Percentiles rank a stretch among this genome's conserved stretches.
phyloP scores from a whole-genome alignment of 306 rosid genomes.

The Biancaea sappan region DNA sequence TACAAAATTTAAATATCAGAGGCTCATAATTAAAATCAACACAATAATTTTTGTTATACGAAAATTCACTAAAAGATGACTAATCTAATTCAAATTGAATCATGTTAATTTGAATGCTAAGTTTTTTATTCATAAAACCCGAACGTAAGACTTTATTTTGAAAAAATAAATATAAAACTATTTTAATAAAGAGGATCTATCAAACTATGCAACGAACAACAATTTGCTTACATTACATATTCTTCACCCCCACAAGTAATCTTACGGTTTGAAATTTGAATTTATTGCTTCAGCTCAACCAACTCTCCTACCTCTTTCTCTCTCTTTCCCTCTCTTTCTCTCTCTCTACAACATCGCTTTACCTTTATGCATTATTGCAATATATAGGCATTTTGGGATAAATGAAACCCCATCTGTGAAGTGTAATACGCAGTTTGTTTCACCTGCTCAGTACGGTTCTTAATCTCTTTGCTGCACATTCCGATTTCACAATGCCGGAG shows the following conservation, averaged over 20 bases:
- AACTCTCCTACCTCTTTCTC: slow-evolving; percentile 32
- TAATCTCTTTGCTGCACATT: slow-evolving; percentile 25
- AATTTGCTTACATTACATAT: slow-evolving; percentile 23
- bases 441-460: not conserved
- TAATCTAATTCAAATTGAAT: too few species aligned
- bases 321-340: not conserved
- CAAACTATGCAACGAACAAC: too few species aligned
- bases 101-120: too few species aligned
- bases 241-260: slow-evolving; percentile 14
- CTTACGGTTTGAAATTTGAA: too few species aligned
- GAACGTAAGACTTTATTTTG: too few species aligned
- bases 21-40: too few species aligned
- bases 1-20: too few species aligned
- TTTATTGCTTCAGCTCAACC: slow-evolving; percentile 63
- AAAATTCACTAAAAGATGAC: too few species aligned
- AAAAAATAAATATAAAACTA: too few species aligned
- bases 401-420: not conserved
- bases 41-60: too few species aligned
- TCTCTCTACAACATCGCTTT: not conserved
- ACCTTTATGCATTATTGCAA: not conserved
- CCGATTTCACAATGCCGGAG: slow-evolving; percentile 40
- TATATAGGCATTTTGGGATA: not conserved
- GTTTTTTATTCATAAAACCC: too few species aligned
- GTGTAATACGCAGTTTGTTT: not conserved
- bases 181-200: too few species aligned